phyloP scores from a whole-genome alignment of 306 rosid species.

The Vigna nakashimae region DNA sequence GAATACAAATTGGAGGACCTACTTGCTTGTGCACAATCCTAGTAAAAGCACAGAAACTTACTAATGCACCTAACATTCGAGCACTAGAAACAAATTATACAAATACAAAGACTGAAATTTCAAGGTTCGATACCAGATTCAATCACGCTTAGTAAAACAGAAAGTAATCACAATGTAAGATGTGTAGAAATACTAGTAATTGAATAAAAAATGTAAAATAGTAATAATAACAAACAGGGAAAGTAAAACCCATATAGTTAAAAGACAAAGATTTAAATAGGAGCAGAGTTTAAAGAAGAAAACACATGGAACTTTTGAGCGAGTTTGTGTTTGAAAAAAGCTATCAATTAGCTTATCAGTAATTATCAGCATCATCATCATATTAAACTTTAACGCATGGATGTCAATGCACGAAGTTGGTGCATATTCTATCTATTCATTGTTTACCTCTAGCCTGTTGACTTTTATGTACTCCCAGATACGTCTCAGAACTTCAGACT shows the following conservation, averaged over 20 bases:
- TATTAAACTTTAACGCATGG: neutral
- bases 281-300: constrained; percentile 6
- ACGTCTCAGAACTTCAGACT: constrained; percentile 76
- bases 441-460: constrained; percentile 71
- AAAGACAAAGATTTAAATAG: no score
- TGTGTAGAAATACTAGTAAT: neutral
- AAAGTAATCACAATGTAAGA: constrained; percentile 6
- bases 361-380: constrained; percentile 1
- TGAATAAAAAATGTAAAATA: neutral
- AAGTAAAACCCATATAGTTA: neutral
- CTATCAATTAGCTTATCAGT: constrained; percentile 29
- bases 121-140: neutral
- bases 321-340: constrained; percentile 1
- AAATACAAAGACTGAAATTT: constrained; percentile 2
- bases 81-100: neutral
- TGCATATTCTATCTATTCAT: neutral
- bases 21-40: constrained; percentile 7
- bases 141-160: constrained; percentile 5
- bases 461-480: constrained; percentile 87
- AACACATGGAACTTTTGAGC: constrained; percentile 15
- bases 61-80: constrained; percentile 2
- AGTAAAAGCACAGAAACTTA: constrained; percentile 29
- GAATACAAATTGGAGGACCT: constrained; percentile 15
- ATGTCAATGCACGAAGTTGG: neutral
- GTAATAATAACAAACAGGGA: neutral